A percentile compares a stretch with the other conserved stretches of the same genome.
Conservation (phyloP, 1,284 basidiomycete species). For the Mycena sp. region DNA sequence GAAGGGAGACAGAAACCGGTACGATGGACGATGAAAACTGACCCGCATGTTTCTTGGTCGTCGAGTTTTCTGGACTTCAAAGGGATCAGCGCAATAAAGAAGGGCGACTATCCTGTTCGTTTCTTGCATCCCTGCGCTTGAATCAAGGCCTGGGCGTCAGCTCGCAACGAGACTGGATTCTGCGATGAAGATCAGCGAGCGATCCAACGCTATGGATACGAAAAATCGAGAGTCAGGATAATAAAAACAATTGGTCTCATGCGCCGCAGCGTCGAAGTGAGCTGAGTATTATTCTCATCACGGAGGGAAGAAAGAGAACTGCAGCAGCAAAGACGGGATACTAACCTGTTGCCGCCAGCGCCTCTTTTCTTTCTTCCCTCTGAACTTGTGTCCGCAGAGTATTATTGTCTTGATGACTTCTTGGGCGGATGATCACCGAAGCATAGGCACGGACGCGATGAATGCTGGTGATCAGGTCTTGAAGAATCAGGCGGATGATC, state of each 20-base stretch:
- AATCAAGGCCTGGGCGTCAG: too few species aligned
- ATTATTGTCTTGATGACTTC: background rate
- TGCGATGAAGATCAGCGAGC: background rate
- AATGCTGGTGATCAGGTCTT: background rate
- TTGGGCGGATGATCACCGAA: background rate
- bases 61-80: too few species aligned
- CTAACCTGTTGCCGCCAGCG: background rate
- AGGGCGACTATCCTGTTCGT: too few species aligned
- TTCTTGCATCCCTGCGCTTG: too few species aligned
- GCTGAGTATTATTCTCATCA: conserved; percentile 85
- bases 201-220: background rate
- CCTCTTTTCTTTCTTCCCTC: background rate
- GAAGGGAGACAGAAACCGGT: background rate
- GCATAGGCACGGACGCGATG: background rate
- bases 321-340: background rate
- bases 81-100: too few species aligned
- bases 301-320: conserved; percentile 30
- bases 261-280: conserved; percentile 80
- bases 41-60: too few species aligned
- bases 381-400: background rate
- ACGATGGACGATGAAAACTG: too few species aligned
- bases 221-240: background rate
- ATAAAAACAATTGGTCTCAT: conserved; percentile 63
- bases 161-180: too few species aligned
- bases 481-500: background rate